A percentile compares a stretch with the other conserved stretches of the same genome.
These are phyloP conservation scores for Closterium sp. DNA, from an alignment of 139 green algal species.

Conservation along the genomic window DNA sequence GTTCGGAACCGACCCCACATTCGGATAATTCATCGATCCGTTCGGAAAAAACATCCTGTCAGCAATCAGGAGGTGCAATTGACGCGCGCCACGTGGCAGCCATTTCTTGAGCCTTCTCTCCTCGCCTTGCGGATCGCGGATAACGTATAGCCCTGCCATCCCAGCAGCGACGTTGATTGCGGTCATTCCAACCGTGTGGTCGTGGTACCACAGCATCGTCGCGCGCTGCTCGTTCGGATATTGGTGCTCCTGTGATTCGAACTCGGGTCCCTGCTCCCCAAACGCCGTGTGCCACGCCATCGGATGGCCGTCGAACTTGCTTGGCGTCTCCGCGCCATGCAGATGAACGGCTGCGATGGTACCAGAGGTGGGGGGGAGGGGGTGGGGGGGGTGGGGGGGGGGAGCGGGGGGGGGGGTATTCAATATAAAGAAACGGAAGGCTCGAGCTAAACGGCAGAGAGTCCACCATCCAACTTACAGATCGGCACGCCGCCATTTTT, in stretches of 20 bases:
- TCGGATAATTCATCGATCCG: conserved; percentile 17
- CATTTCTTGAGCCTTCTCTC: not conserved
- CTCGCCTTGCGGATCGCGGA: conserved; percentile 7
- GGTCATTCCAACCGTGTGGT: conserved; percentile 40
- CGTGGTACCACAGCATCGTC: conserved; percentile 33
- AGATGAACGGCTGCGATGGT: conserved; percentile 20
- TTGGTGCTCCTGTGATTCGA: conserved; percentile 12
- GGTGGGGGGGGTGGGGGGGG: not conserved
- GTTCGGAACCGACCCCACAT: not conserved
- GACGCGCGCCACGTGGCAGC: conserved; percentile 7
- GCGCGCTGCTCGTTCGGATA: conserved; percentile 25
- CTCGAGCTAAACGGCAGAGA: not conserved
- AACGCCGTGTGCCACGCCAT: conserved; percentile 9
- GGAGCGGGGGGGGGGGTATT: not conserved
- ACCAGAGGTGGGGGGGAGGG: not conserved
- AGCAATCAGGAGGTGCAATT: conserved; percentile 2
- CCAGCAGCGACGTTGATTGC: conserved; percentile 4
- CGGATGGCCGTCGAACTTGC: conserved; percentile 14
- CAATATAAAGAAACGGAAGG: not conserved
- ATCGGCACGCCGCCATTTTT: conserved; percentile 16
- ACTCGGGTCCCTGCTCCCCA: not conserved
- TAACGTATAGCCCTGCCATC: conserved; percentile 24
- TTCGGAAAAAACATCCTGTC: conserved; percentile 14
- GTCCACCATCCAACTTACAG: not conserved
- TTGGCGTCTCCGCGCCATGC: conserved; percentile 8